phyloP scores from a whole-genome alignment of 2,329 filamentous ascomycete species.

The Westerdykella ornata region DNA sequence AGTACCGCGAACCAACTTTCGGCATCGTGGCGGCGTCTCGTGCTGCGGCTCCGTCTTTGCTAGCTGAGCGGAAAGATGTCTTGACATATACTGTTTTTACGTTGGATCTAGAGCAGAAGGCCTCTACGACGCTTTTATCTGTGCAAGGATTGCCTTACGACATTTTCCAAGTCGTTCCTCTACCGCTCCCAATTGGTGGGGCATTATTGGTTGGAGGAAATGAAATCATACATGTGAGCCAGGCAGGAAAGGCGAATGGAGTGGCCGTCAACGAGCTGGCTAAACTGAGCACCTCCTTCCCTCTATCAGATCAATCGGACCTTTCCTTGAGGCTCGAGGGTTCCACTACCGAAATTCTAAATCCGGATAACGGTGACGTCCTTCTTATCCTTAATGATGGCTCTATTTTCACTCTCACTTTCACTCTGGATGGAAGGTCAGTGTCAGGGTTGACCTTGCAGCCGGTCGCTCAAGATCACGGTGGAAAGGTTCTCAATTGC shows the following conservation, averaged over 20 bases:
- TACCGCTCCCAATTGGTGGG: slow-evolving; percentile 82
- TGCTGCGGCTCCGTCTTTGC: slow-evolving; percentile 65
- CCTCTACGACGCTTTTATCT: slow-evolving; percentile 86
- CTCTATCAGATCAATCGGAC: slow-evolving; percentile 77
- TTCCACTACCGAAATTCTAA: slow-evolving; percentile 69
- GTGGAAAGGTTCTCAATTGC: slow-evolving; percentile 56
- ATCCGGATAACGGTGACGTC: slow-evolving; percentile 71
- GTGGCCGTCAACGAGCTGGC: slow-evolving; percentile 90
- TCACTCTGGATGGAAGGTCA: slow-evolving; percentile 82
- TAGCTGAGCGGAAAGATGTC: slow-evolving; percentile 72
- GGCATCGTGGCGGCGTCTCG: slow-evolving; percentile 79
- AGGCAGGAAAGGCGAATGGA: slow-evolving; percentile 87
- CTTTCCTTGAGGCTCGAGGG: slow-evolving; percentile 74
- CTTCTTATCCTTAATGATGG: slow-evolving; percentile 76
- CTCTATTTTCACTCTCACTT: slow-evolving; percentile 65
- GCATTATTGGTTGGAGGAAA: slow-evolving; percentile 81
- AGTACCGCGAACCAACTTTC: slow-evolving; percentile 96
- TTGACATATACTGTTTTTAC: slow-evolving; percentile 92
- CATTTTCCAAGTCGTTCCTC: slow-evolving; percentile 70
- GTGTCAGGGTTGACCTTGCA: slow-evolving; percentile 79
- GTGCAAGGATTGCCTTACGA: slow-evolving; percentile 82
- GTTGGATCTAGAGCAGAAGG: slow-evolving; percentile 84
- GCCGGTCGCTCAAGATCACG: slow-evolving; percentile 55
- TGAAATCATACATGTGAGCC: slow-evolving; percentile 89
- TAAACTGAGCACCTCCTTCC: slow-evolving; percentile 73